These are phyloP conservation scores for Colletotrichum sp. DNA, from an alignment of 2,329 filamentous ascomycete genomes.

Conservation along the genomic window DNA sequence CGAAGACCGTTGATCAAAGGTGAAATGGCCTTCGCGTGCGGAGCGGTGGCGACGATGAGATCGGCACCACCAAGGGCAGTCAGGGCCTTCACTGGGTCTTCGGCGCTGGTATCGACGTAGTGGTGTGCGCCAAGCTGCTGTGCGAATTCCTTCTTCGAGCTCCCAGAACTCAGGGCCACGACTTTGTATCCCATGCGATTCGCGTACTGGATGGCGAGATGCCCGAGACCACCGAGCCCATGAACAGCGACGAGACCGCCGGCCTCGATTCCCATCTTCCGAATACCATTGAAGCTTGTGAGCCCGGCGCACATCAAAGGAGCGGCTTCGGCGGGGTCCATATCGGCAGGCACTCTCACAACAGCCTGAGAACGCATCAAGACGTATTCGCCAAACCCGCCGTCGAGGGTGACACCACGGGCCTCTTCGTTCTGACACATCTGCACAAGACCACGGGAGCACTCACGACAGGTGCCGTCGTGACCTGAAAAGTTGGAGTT, in stretches of 20 bases:
- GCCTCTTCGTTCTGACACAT: conserved; percentile 67
- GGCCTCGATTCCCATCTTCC: conserved; percentile 57
- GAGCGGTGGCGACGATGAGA: conserved; percentile 67
- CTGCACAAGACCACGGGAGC: conserved; percentile 68
- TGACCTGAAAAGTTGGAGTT: conserved; percentile 48
- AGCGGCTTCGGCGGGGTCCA: conserved; percentile 59
- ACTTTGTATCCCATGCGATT: conserved; percentile 77
- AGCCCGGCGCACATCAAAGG: conserved; percentile 71
- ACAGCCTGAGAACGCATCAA: conserved; percentile 64
- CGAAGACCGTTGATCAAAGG: conserved; percentile 59
- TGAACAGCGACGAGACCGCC: conserved; percentile 63
- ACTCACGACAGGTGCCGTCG: conserved; percentile 65
- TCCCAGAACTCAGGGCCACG: conserved; percentile 69
- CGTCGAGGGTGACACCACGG: conserved; percentile 71
- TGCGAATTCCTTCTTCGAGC: conserved; percentile 73
- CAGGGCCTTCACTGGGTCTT: conserved; percentile 54
- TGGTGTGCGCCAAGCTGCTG: conserved; percentile 46
- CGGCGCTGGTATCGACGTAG: conserved; percentile 56
- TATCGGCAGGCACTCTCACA: conserved; percentile 57
- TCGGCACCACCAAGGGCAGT: conserved; percentile 65
- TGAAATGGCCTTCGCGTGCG: conserved; percentile 59
- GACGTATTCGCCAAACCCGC: conserved; percentile 72
- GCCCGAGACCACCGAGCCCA: conserved; percentile 78
- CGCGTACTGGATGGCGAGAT: conserved; percentile 79
- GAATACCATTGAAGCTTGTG: conserved; percentile 66